phyloP scores from a whole-genome alignment of 805 yeast genomes.

The Candida incommunis region DNA sequence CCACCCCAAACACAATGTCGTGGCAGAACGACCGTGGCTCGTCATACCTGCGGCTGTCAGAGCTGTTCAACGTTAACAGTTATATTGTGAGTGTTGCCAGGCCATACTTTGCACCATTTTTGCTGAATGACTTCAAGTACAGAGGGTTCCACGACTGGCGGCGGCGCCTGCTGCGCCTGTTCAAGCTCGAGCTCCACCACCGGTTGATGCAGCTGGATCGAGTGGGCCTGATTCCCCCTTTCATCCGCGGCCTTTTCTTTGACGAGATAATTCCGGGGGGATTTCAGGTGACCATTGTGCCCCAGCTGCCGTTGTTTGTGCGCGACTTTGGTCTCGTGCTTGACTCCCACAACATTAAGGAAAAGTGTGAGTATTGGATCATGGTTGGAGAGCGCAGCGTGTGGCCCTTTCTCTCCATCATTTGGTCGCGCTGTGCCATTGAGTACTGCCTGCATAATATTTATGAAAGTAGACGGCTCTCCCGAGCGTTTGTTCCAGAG shows the following conservation, averaged over 20 bases:
- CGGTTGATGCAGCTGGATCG: conserved; percentile 68
- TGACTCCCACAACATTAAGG: conserved; percentile 55
- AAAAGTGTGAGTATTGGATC: conserved; percentile 80
- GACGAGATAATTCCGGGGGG: conserved; percentile 81
- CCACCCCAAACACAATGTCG: conserved; percentile 29
- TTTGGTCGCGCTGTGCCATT: conserved; percentile 79
- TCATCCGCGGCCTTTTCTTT: conserved; percentile 60
- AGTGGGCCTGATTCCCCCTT: conserved; percentile 56
- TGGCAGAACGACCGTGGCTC: conserved; percentile 31
- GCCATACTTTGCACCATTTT: conserved; percentile 84
- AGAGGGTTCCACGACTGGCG: conserved; percentile 26
- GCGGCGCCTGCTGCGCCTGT: conserved; percentile 34
- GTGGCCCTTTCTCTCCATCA: conserved; percentile 78
- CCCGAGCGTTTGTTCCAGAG: not conserved
- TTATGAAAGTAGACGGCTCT: conserved; percentile 24
- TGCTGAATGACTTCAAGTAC: conserved; percentile 72
- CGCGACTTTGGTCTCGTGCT: conserved; percentile 61
- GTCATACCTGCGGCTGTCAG: conserved; percentile 81
- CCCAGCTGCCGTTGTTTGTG: conserved; percentile 60
- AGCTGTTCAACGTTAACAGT: conserved; percentile 88
- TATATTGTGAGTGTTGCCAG: conserved; percentile 83
- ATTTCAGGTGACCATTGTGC: conserved; percentile 81
- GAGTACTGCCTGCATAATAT: conserved; percentile 79
- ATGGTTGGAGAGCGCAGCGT: conserved; percentile 81
- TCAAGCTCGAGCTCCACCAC: conserved; percentile 72